Base-by-base conservation (phyloP, 805 yeast species). In the Scheffersomyces ergatensis region DNA sequence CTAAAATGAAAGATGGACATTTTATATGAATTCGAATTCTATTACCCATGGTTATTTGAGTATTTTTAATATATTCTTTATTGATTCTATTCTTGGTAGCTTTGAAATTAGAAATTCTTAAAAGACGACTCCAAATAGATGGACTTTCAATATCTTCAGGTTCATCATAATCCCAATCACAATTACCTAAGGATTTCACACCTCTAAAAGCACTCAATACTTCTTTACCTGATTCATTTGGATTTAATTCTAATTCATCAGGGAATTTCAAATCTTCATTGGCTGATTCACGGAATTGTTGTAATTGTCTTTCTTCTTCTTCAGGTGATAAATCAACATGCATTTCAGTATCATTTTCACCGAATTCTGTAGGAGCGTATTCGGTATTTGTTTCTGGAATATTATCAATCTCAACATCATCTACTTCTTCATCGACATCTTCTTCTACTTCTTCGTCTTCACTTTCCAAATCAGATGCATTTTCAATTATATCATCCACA, bases 211-310 rank as follows among this genome's bases (percentile, higher is more conserved):
- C 78, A 23, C 72, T 64, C 42, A 93, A 72, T 48, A 88, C 76
- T 47, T 89, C 89, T 52, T 76, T 77, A 8, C 87, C 98, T 4
- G 85, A 75, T 48, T 78, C 90, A 5, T 63, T 58, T 23, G 97
- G 97, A 34, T 74, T 76, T 33, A 93, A 67, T 60, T 93, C 98
- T 41, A 92, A 66, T 65, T 93, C 99, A 64, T 93, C 99, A 0
- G 98, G 98, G 72, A 89, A 93, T 53, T 90, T 96, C 26, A 80
- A 74, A 58, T 89, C 97, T 40, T 90, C 97, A 44, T 77, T 77
- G 49, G 82, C 96, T 46, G 78, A 62, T 30, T 72, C 72, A 51
- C 93, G 78, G 66, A 74, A 89, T 53, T 74, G 77, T 42, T 75
- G 67, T 46, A 89, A 70, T 63, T 90, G 97, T 52, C 80, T 76